Percentiles rank a stretch among this genome's conserved stretches.
These are phyloP conservation scores for Torrubiella hemipterigena DNA, from an alignment of 2,329 filamentous ascomycete species.

Conservation along the genomic window DNA sequence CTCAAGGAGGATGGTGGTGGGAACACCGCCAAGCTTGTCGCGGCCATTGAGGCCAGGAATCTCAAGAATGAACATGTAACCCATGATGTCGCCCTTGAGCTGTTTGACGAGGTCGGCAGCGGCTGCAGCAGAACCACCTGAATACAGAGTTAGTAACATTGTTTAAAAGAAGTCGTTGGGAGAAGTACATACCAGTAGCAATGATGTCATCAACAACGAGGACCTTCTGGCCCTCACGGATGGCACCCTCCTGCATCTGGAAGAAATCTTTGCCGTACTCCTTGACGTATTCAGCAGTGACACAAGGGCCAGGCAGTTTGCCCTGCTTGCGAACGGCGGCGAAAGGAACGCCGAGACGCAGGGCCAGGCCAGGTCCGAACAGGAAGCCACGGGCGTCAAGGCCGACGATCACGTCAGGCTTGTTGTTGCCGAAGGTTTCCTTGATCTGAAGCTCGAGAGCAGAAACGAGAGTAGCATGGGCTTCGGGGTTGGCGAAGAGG, in stretches of 20 bases:
- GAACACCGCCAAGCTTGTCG: slow-evolving; percentile 69
- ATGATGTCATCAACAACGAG: slow-evolving; percentile 97
- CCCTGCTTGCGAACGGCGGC: slow-evolving; percentile 91
- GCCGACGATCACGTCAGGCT: slow-evolving; percentile 83
- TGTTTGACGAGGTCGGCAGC: slow-evolving; percentile 78
- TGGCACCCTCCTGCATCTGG: slow-evolving; percentile 83
- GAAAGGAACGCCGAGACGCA: slow-evolving; percentile 73
- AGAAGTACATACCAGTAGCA: slow-evolving; percentile 65
- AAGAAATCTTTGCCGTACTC: slow-evolving; percentile 94
- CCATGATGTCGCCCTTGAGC: slow-evolving; percentile 74
- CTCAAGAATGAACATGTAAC: slow-evolving; percentile 92
- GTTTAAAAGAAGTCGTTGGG: slow-evolving; percentile 1
- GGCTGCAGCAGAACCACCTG: slow-evolving; percentile 83
- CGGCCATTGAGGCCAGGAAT: slow-evolving; percentile 87
- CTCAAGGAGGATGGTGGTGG: slow-evolving; percentile 72
- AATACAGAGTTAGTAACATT: slow-evolving; percentile 4
- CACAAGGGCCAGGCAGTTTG: slow-evolving; percentile 84
- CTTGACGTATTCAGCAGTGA: slow-evolving; percentile 81
- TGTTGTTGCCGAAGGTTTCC: slow-evolving; percentile 45
- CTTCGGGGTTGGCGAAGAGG: slow-evolving; percentile 67
- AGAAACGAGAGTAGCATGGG: slow-evolving; percentile 67
- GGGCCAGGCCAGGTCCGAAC: slow-evolving; percentile 80
- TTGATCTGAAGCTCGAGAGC: slow-evolving; percentile 76
- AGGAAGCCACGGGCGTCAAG: slow-evolving; percentile 92
- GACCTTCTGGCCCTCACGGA: slow-evolving; percentile 79